A percentile compares a stretch with the other conserved stretches of the same genome.
phyloP scores from a whole-genome alignment of 2,329 filamentous ascomycete species.

The Chlorencoelia australis region DNA sequence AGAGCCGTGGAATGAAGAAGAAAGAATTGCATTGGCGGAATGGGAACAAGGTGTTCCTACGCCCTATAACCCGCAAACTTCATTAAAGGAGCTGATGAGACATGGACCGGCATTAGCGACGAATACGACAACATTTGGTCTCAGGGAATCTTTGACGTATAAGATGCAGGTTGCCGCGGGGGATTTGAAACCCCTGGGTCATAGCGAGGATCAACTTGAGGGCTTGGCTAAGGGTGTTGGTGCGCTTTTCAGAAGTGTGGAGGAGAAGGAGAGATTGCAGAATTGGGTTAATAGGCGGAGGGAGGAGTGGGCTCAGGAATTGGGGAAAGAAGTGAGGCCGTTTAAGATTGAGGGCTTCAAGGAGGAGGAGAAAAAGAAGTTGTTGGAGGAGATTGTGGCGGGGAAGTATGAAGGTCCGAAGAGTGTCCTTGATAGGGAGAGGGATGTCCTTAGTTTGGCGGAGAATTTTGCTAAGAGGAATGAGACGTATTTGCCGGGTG shows the following conservation, averaged over 20 bases:
- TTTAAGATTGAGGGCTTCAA: slow-evolving; percentile 7
- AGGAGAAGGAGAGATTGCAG: slow-evolving; percentile 10
- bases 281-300: slow-evolving; percentile 4
- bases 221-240: slow-evolving; percentile 16
- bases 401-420: slow-evolving; percentile 22
- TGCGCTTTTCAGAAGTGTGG: slow-evolving; percentile 20
- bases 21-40: too few relatives aligned
- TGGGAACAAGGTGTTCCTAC: slow-evolving; percentile 17
- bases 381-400: slow-evolving; percentile 21
- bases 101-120: slow-evolving; percentile 18
- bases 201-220: slow-evolving; percentile 11
- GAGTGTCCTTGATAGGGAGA: slow-evolving; percentile 2
- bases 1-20: too few relatives aligned
- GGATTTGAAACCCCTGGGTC: slow-evolving; percentile 11
- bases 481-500: slow-evolving; percentile 24
- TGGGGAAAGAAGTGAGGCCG: slow-evolving; percentile 1
- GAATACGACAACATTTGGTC: slow-evolving; percentile 13
- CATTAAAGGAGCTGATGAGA: slow-evolving; percentile 12
- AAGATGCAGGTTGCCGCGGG: slow-evolving; percentile 21
- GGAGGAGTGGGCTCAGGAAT: slow-evolving; percentile 1
- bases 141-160: slow-evolving; percentile 18
- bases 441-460: slow-evolving; percentile 15
- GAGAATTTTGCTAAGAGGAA: slow-evolving; percentile 21
- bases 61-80: slow-evolving; percentile 21
- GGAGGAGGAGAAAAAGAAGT: slow-evolving; percentile 12